Conservation (phyloP, 495 filamentous ascomycete species). For the Penicillium parvum region DNA sequence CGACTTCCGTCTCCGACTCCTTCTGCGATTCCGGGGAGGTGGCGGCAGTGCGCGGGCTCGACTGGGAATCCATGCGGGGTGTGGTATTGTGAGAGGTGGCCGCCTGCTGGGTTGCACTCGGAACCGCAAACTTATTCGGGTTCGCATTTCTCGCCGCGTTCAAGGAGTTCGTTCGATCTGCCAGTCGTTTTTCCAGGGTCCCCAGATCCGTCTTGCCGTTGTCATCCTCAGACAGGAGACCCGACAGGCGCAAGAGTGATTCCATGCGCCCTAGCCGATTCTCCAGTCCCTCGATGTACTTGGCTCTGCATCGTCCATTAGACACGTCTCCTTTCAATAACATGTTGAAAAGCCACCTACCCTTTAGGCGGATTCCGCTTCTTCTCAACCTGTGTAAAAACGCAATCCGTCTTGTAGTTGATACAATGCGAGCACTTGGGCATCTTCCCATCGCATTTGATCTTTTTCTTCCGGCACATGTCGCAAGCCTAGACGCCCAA, state of each 20-base stretch:
- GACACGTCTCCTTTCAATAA: neutral
- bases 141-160: slow-evolving; percentile 36
- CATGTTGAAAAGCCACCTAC: slow-evolving; percentile 42
- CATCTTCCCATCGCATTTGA: slow-evolving; percentile 97
- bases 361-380: slow-evolving; percentile 97
- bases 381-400: slow-evolving; percentile 98
- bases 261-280: slow-evolving; percentile 95
- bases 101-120: slow-evolving; percentile 24
- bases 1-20: slow-evolving; percentile 69
- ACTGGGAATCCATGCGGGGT: slow-evolving; percentile 47
- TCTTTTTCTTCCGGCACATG: slow-evolving; percentile 99
- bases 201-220: slow-evolving; percentile 85
- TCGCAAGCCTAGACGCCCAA: slow-evolving; percentile 73
- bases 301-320: slow-evolving; percentile 56
- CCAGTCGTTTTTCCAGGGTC: slow-evolving; percentile 76
- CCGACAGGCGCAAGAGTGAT: slow-evolving; percentile 78
- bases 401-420: slow-evolving; percentile 97
- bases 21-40: slow-evolving; percentile 56
- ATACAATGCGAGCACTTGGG: slow-evolving; percentile 93
- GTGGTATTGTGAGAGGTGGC: slow-evolving; percentile 41
- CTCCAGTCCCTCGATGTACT: slow-evolving; percentile 97
- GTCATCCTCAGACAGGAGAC: slow-evolving; percentile 81
- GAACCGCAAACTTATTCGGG: slow-evolving; percentile 25
- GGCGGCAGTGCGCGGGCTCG: slow-evolving; percentile 55
- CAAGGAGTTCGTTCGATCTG: slow-evolving; percentile 52